Evolutionary conservation across 768 basidiomycete species (phyloP).

Genomic region (Fistulinella prunicolor): DNA sequence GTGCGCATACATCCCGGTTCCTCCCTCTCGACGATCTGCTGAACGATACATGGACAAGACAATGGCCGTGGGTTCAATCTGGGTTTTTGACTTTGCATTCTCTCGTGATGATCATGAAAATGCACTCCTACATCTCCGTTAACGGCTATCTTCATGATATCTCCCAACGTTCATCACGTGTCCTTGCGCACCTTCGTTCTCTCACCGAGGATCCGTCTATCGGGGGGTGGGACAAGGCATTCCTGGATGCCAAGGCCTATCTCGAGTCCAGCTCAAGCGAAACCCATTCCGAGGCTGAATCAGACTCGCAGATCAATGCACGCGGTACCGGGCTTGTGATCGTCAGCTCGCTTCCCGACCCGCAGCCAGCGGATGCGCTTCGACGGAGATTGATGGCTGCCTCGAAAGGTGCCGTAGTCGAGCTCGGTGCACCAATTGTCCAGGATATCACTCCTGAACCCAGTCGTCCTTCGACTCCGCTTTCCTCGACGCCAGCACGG

Average conservation of each 20-base stretch:
- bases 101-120: constrained; percentile 90
- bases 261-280: constrained; percentile 29
- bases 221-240: constrained; percentile 69
- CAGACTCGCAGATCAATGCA: constrained; percentile 35
- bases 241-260: constrained; percentile 45
- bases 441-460: constrained; percentile 2
- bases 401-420: constrained; percentile 1
- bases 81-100: constrained; percentile 87
- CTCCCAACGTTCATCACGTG: constrained; percentile 42
- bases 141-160: constrained; percentile 78
- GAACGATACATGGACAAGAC: constrained; percentile 38
- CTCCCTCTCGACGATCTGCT: neutral
- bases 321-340: constrained; percentile 46
- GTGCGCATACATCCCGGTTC: constrained; percentile 34
- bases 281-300: constrained; percentile 12
- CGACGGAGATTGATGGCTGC: constrained; percentile 54
- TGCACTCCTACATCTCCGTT: constrained; percentile 89
- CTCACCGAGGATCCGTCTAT: constrained; percentile 40
- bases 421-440: constrained; percentile 2
- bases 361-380: constrained; percentile 48
- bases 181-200: constrained; percentile 44
- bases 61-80: constrained; percentile 98
- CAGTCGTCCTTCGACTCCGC: constrained; percentile 3
- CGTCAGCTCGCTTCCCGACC: constrained; percentile 51
- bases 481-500: constrained; percentile 18